These are phyloP conservation scores for Noccaea caerulescens DNA, from an alignment of 345 rosid species.

Conservation along the genomic window DNA sequence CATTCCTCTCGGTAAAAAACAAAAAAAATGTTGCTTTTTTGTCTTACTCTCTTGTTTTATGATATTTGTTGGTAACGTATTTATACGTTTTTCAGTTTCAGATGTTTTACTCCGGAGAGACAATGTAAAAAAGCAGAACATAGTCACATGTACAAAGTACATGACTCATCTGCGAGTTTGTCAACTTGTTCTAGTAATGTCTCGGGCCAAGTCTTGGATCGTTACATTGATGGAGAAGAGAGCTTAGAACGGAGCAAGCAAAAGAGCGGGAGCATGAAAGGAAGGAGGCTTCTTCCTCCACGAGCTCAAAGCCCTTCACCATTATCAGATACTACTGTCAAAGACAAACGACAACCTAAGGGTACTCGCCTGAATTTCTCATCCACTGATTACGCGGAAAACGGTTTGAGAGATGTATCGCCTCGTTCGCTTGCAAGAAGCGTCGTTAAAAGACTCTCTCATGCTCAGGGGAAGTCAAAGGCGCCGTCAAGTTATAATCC, in stretches of 20 bases:
- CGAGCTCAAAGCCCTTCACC: slow-evolving; percentile 61
- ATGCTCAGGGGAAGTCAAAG: slow-evolving; percentile 56
- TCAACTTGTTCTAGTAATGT: slow-evolving; percentile 68
- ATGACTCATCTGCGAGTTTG: slow-evolving; percentile 63
- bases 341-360: slow-evolving; percentile 57
- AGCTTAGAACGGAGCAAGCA: slow-evolving; percentile 56
- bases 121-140: slow-evolving; percentile 47
- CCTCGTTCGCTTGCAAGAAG: slow-evolving; percentile 84
- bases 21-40: slow-evolving; percentile 37
- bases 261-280: slow-evolving; percentile 51
- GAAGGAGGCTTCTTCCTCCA: slow-evolving; percentile 64
- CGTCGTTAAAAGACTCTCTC: slow-evolving; percentile 82
- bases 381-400: slow-evolving; percentile 56
- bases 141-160: slow-evolving; percentile 47
- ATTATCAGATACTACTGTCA: slow-evolving; percentile 53
- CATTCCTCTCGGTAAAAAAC: slow-evolving; percentile 54
- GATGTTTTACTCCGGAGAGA: slow-evolving; percentile 56
- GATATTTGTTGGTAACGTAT: slow-evolving; percentile 11
- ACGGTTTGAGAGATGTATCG: slow-evolving; percentile 66
- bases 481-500: slow-evolving; percentile 49
- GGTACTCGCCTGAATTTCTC: slow-evolving; percentile 48
- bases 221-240: slow-evolving; percentile 94
- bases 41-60: slow-evolving; percentile 39
- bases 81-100: slow-evolving; percentile 27
- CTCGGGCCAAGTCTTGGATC: slow-evolving; percentile 80